These are phyloP conservation scores for Epithemia pelagica DNA, from an alignment of 108 stramenopile species.

Conservation along the genomic window DNA sequence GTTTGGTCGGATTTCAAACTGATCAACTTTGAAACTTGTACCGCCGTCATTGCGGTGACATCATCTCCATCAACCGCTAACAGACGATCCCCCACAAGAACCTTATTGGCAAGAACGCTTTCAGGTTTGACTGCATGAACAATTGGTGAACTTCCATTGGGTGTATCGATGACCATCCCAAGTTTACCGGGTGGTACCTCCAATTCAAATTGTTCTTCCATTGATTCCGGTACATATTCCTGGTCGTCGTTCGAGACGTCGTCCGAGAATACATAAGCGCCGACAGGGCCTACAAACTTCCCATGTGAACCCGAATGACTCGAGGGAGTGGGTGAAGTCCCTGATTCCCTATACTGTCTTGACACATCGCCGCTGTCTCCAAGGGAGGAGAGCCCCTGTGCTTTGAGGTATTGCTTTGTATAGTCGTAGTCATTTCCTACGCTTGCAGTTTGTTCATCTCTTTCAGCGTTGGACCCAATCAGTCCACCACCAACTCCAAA, in stretches of 20 bases:
- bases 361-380: background rate
- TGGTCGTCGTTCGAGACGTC: constrained; percentile 59
- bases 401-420: constrained; percentile 30
- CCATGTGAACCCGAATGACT: constrained; percentile 10
- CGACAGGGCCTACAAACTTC: constrained; percentile 16
- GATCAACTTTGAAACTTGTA: constrained; percentile 71
- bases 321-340: background rate
- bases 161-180: constrained; percentile 85
- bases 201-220: constrained; percentile 4
- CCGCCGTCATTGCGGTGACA: constrained; percentile 71
- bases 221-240: constrained; percentile 26
- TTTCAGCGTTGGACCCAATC: constrained; percentile 28
- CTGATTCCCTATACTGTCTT: background rate
- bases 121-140: constrained; percentile 83
- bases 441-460: constrained; percentile 41
- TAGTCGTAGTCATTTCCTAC: constrained; percentile 60
- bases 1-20: constrained; percentile 29
- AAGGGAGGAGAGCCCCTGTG: constrained; percentile 2
- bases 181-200: constrained; percentile 68
- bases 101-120: constrained; percentile 56
- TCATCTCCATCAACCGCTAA: constrained; percentile 78
- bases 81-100: constrained; percentile 68
- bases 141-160: constrained; percentile 58
- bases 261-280: constrained; percentile 44
- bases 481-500: constrained; percentile 46